These are phyloP conservation scores for Teratosphaeria destructans DNA, from an alignment of 2,329 filamentous ascomycete genomes.

Conservation along the genomic window DNA sequence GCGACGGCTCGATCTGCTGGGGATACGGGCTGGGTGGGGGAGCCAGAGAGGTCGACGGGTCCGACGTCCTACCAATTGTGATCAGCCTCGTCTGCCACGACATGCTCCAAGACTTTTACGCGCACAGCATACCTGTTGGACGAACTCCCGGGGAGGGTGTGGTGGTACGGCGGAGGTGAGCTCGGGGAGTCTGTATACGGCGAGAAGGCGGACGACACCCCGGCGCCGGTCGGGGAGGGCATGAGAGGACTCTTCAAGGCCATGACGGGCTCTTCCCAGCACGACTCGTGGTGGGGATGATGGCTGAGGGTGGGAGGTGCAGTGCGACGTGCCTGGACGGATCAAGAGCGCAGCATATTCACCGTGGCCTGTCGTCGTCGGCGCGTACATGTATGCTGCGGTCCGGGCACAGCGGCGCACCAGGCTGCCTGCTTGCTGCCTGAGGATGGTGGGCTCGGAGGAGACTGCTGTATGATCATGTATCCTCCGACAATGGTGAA, in stretches of 20 bases:
- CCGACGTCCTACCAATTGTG: conserved; percentile 30
- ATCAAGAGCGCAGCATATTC: background rate
- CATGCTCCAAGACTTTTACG: background rate
- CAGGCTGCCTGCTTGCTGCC: background rate
- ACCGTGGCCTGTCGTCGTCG: background rate
- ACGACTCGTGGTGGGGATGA: background rate
- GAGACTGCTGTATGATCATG: background rate
- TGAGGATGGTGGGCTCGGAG: background rate
- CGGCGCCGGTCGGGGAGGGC: conserved; percentile 28
- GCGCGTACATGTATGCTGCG: background rate
- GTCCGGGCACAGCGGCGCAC: background rate
- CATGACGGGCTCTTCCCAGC: conserved; percentile 9
- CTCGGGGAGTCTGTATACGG: conserved; percentile 43
- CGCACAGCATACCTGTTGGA: conserved; percentile 10
- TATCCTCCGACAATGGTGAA: background rate
- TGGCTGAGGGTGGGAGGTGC: background rate
- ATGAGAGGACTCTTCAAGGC: conserved; percentile 31
- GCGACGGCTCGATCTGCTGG: conserved; percentile 66
- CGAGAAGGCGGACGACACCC: conserved; percentile 37
- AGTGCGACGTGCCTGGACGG: background rate
- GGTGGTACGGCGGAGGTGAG: conserved; percentile 36
- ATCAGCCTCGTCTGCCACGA: background rate
- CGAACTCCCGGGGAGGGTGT: conserved; percentile 26
- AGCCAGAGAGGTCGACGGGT: conserved; percentile 37
- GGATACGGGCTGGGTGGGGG: conserved; percentile 43